A percentile compares a stretch with the other conserved stretches of the same genome.
Evolutionary conservation across 176 grass and related monocot species (phyloP).

Genomic region (Cenchrus americanus): DNA sequence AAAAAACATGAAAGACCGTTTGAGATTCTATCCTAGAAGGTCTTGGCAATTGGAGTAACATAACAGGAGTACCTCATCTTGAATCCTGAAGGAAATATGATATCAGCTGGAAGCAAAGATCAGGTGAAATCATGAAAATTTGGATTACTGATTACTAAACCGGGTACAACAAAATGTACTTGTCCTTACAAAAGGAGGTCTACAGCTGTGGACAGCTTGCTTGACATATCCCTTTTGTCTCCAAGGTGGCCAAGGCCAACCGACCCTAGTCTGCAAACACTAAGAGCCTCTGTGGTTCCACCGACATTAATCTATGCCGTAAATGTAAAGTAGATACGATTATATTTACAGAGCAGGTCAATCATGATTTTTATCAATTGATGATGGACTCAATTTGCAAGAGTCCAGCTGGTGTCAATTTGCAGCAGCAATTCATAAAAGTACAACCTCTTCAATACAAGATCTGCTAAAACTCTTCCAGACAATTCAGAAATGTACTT

Average conservation of each 20-base stretch:
- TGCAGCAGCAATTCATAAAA: slow-evolving; percentile 32
- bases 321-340: background rate
- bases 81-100: background rate
- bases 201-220: slow-evolving; percentile 34
- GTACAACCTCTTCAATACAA: slow-evolving; percentile 16
- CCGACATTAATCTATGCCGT: slow-evolving; percentile 1
- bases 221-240: slow-evolving; percentile 11
- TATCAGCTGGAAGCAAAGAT: background rate
- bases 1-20: background rate
- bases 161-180: slow-evolving; percentile 1
- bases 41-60: background rate
- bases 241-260: slow-evolving; percentile 30
- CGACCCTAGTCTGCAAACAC: background rate
- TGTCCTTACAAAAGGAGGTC: background rate
- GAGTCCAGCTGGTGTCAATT: slow-evolving; percentile 20
- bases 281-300: slow-evolving; percentile 8
- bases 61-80: background rate
- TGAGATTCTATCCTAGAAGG: background rate
- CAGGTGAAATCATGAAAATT: background rate
- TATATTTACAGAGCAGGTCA: background rate
- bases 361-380: slow-evolving; percentile 1
- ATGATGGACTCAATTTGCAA: slow-evolving; percentile 11
- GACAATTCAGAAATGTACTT: slow-evolving; percentile 27
- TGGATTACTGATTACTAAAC: background rate
- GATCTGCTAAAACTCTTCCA: slow-evolving; percentile 2